Conservation (phyloP, 2,329 filamentous ascomycete genomes). For the Teratosphaeria nubilosa region DNA sequence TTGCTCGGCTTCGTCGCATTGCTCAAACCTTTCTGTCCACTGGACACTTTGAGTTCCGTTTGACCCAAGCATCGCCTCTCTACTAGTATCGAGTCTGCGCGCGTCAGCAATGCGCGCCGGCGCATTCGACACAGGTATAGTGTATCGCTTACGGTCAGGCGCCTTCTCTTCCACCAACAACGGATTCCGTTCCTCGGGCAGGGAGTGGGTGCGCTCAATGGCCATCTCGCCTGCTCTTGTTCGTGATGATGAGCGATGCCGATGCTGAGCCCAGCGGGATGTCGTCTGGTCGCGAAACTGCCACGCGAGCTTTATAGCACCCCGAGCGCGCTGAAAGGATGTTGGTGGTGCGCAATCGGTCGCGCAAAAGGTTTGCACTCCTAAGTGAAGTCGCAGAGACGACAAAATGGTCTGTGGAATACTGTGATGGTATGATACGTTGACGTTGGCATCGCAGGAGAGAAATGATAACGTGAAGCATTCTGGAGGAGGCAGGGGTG, state of each 20-base stretch:
- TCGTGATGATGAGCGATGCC: background rate
- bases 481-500: background rate
- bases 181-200: conserved; percentile 56
- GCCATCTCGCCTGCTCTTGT: conserved; percentile 6
- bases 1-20: conserved; percentile 64
- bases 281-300: background rate
- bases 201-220: conserved; percentile 15
- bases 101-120: background rate
- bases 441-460: background rate
- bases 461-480: background rate
- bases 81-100: conserved; percentile 50
- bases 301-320: background rate
- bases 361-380: background rate
- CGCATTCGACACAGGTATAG: background rate
- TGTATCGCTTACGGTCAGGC: conserved; percentile 48
- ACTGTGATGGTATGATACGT: background rate
- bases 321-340: background rate
- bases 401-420: background rate
- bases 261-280: background rate
- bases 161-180: conserved; percentile 53
- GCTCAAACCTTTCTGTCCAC: conserved; percentile 58
- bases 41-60: conserved; percentile 78
- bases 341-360: background rate
- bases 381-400: background rate
- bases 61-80: conserved; percentile 80